A percentile compares a stretch with the other conserved stretches of the same genome.
These are phyloP conservation scores for Colletotrichum neosansevieriae DNA, from an alignment of 2,329 filamentous ascomycete species.

Conservation along the genomic window DNA sequence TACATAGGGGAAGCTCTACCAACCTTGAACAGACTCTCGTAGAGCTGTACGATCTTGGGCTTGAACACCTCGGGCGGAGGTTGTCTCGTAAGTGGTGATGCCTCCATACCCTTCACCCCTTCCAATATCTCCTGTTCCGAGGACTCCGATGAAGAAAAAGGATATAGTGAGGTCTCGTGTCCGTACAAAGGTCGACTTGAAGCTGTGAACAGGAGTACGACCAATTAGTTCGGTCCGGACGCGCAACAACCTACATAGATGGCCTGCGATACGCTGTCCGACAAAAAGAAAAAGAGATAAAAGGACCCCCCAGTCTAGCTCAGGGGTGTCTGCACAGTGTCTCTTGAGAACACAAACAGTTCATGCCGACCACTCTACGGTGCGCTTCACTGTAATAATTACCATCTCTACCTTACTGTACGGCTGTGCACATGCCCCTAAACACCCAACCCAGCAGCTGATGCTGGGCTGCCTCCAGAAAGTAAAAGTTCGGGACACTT, in stretches of 20 bases:
- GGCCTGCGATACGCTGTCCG: slow-evolving; percentile 32
- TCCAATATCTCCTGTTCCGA: too few species aligned
- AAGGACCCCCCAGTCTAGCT: background rate
- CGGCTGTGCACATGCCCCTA: background rate
- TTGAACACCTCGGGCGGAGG: slow-evolving; percentile 90
- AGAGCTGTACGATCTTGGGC: slow-evolving; percentile 92
- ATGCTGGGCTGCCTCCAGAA: slow-evolving; percentile 4
- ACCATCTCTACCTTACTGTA: background rate
- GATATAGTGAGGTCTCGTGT: too few species aligned
- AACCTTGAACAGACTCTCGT: slow-evolving; percentile 86
- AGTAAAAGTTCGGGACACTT: slow-evolving; percentile 14
- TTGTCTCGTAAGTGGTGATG: slow-evolving; percentile 94
- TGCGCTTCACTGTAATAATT: background rate
- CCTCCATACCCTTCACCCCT: slow-evolving; percentile 71
- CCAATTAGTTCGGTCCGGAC: slow-evolving; percentile 4
- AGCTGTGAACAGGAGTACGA: background rate
- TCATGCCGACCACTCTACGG: fast-evolving
- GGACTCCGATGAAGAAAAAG: too few species aligned
- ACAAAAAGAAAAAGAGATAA: slow-evolving; percentile 12
- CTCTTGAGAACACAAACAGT: fast-evolving
- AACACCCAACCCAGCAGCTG: background rate
- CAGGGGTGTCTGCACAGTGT: slow-evolving; percentile 2
- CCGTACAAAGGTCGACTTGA: background rate
- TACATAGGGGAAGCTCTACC: background rate
- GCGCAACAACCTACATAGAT: background rate